A percentile compares a stretch with the other conserved stretches of the same genome.
Conservation (phyloP, 306 rosid species). For the Rosa chinensis region DNA sequence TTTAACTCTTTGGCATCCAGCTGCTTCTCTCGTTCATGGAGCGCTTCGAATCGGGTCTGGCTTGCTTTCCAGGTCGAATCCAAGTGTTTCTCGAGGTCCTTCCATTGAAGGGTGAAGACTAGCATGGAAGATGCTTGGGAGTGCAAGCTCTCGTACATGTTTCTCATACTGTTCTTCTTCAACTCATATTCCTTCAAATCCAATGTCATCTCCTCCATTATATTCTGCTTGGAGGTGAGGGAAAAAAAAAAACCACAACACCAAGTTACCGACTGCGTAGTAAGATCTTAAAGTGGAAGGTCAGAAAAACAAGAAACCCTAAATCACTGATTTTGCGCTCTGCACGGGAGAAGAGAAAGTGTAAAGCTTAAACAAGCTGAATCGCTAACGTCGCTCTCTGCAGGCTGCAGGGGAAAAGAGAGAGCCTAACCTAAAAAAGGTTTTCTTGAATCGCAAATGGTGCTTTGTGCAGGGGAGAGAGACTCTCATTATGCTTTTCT, state of each 20-base stretch:
- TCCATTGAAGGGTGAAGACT: conserved; percentile 39
- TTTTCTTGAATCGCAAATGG: neutral
- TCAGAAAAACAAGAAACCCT: too few relatives aligned
- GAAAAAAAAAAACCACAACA: neutral
- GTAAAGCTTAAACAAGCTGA: neutral
- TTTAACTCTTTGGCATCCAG: conserved; percentile 5
- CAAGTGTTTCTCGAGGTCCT: conserved; percentile 48
- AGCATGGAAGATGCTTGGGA: conserved; percentile 32
- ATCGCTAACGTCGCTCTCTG: neutral
- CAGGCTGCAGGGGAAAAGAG: neutral
- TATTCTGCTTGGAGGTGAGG: neutral
- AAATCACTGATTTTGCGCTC: too few relatives aligned
- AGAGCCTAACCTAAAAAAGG: neutral
- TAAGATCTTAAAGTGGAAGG: too few relatives aligned
- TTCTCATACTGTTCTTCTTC: conserved; percentile 33
- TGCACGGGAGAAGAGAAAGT: too few relatives aligned
- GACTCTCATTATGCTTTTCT: neutral
- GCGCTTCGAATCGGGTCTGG: neutral
- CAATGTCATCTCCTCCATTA: conserved; percentile 29
- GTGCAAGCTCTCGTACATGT: conserved; percentile 32
- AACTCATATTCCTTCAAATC: conserved; percentile 28
- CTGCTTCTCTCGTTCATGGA: neutral
- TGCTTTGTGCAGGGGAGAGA: neutral
- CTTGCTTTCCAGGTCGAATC: conserved; percentile 27
- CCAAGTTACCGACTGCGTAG: neutral